Conservation (phyloP, 1,284 basidiomycete genomes). For the Moesziomyces sp. region DNA sequence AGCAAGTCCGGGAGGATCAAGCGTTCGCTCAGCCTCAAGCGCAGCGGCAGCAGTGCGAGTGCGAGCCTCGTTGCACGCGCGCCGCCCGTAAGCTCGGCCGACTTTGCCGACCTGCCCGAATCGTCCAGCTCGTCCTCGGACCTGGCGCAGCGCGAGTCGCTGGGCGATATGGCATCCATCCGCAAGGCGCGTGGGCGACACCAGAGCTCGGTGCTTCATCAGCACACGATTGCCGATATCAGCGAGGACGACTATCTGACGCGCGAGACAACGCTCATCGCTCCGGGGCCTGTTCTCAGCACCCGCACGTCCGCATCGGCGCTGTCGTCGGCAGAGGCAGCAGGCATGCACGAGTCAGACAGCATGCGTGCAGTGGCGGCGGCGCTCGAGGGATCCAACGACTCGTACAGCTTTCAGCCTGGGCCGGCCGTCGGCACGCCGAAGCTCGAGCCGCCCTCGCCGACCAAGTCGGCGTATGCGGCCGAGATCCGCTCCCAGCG, state of each 20-base stretch:
- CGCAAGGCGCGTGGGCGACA: constrained; percentile 33
- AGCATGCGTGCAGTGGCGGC: constrained; percentile 38
- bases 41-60: constrained; percentile 27
- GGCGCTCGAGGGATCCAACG: constrained; percentile 21
- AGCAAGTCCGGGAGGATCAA: constrained; percentile 36
- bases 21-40: constrained; percentile 47
- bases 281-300: constrained; percentile 2
- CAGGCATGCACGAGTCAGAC: constrained; percentile 28
- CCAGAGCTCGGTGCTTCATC: constrained; percentile 10
- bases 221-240: constrained; percentile 18
- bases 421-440: constrained; percentile 31
- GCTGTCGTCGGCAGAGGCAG: not conserved
- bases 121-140: constrained; percentile 28
- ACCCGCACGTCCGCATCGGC: not conserved
- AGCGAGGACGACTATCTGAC: constrained; percentile 33
- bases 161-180: constrained; percentile 39
- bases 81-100: constrained; percentile 48
- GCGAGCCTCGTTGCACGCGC: constrained; percentile 41
- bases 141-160: constrained; percentile 3
- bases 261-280: constrained; percentile 16
- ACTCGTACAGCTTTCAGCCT: constrained; percentile 21
- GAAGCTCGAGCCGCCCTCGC: constrained; percentile 22
- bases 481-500: constrained; percentile 17
- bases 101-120: constrained; percentile 36
- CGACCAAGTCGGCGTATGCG: constrained; percentile 9